Evolutionary conservation across 495 filamentous ascomycete species (phyloP), one percentile per base, ranked within the genome.

Genomic region (Hyaloscypha variabilis): DNA sequence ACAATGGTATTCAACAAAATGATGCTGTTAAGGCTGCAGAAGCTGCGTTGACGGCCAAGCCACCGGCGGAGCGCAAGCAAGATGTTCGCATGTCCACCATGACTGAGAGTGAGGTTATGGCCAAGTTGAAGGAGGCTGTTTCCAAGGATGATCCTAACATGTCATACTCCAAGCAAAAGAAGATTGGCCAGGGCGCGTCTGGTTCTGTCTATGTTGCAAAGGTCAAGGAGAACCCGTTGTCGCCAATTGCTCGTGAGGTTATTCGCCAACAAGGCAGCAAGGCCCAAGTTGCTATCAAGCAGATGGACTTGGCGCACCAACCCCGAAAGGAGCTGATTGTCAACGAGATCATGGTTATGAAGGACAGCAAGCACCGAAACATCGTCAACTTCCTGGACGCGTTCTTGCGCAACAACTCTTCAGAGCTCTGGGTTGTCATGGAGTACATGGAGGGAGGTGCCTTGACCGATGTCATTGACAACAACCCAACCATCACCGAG

Each of bases 261-360:
- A 83, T 91, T 61, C 81, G 87, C 19, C 82, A 84, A 64, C 86
- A 92, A 70, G 91, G 91, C 29, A 80, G 83, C 42, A 87, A 89
- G 59, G 87, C 86, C 49, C 90, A 97, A 71, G 95, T 99, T 49
- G 95, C 96, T 23, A 98, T 99, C 75, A 99, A 99, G 78, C 95
- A 99, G 80, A 99, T 99, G 95, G 96, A 99, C 79, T 83, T 99
- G 60, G 91, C 93, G 8, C 94, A 96, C 75, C 95, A 99, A 77
- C 95, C 95, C 51, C 84, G 95, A 26, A 99, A 99, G 85, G 95
- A 99, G 81, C 79, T 99, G 71, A 99, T 99, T 73, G 95, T 99
- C 46, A 99, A 99, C 74, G 95, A 99, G 71, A 99, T 99, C 71
- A 92, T 98, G 77, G 95, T 99, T 59, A 99, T 99, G 95, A 97